Conservation (phyloP, 2,329 filamentous ascomycete genomes). For the Cladophialophora exuberans region DNA sequence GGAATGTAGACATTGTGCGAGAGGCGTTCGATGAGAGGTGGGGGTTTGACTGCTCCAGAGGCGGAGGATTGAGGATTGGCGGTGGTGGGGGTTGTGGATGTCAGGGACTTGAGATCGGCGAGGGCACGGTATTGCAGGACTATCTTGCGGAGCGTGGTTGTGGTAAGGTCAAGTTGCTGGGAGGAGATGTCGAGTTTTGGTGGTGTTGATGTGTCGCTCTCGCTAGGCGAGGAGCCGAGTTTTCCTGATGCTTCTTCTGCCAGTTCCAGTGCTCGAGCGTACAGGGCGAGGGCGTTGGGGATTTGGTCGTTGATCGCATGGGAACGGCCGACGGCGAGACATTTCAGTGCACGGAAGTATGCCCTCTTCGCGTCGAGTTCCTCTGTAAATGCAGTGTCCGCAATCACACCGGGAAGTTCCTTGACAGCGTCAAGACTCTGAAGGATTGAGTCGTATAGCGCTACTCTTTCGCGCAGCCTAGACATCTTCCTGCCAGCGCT, state of each 20-base stretch:
- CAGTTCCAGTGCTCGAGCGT: constrained; percentile 71
- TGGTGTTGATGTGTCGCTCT: constrained; percentile 46
- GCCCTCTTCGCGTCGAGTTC: constrained; percentile 77
- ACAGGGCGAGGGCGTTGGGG: constrained; percentile 82
- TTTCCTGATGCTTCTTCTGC: constrained; percentile 56
- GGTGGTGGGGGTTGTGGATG: constrained; percentile 36
- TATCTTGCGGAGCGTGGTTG: constrained; percentile 67
- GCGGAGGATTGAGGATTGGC: constrained; percentile 2
- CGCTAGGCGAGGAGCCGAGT: constrained; percentile 45
- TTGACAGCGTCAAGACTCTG: constrained; percentile 90
- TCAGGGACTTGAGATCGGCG: constrained; percentile 70
- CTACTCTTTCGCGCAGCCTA: constrained; percentile 81
- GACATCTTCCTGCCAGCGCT: constrained; percentile 75
- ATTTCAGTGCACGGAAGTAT: constrained; percentile 91
- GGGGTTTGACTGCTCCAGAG: constrained; percentile 38
- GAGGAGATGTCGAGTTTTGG: constrained; percentile 70
- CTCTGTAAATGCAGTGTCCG: constrained; percentile 73
- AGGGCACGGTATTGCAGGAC: constrained; percentile 82
- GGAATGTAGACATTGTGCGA: constrained; percentile 72
- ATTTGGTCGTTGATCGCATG: constrained; percentile 74
- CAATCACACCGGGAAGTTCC: constrained; percentile 85
- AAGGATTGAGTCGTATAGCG: constrained; percentile 86
- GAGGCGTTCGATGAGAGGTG: constrained; percentile 74
- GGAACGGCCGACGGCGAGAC: constrained; percentile 81
- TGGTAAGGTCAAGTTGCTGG: constrained; percentile 62